These are phyloP conservation scores for Ceratocystis harringtonii DNA, from an alignment of 2,329 filamentous ascomycete genomes.

Conservation along the genomic window DNA sequence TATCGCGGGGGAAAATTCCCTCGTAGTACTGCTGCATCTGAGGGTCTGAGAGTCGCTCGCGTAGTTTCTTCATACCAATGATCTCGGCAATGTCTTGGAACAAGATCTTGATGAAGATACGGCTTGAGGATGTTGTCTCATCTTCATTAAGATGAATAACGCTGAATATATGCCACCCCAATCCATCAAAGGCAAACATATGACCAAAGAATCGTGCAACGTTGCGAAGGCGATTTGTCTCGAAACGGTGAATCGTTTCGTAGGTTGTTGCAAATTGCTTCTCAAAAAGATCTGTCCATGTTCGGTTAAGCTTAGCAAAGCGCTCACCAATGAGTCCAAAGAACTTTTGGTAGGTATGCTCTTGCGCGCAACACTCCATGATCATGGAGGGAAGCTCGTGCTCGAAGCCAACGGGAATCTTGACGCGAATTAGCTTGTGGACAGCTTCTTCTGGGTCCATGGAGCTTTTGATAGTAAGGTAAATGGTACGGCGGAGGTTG, in stretches of 20 bases:
- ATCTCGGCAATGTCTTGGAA: slow-evolving; percentile 86
- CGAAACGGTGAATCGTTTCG: slow-evolving; percentile 91
- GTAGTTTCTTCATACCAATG: slow-evolving; percentile 67
- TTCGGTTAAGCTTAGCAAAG: slow-evolving; percentile 86
- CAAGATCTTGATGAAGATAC: slow-evolving; percentile 97
- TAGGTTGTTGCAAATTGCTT: slow-evolving; percentile 85
- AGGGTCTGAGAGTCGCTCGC: slow-evolving; percentile 62
- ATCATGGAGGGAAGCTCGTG: slow-evolving; percentile 90
- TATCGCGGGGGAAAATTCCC: slow-evolving; percentile 80
- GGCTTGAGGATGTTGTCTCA: slow-evolving; percentile 87
- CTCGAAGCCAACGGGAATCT: slow-evolving; percentile 73
- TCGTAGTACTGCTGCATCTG: slow-evolving; percentile 61
- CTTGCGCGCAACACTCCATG: slow-evolving; percentile 90
- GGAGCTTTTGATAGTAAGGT: slow-evolving; percentile 93
- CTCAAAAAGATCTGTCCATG: slow-evolving; percentile 90
- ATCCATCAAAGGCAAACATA: slow-evolving; percentile 70
- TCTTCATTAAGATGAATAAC: slow-evolving; percentile 86
- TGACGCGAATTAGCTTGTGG: slow-evolving; percentile 93
- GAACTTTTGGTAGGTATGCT: slow-evolving; percentile 95
- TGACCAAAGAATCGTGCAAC: slow-evolving; percentile 93
- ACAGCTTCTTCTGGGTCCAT: slow-evolving; percentile 93
- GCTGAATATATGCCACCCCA: slow-evolving; percentile 82
- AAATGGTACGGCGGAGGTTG: slow-evolving; percentile 84
- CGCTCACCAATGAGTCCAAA: slow-evolving; percentile 88
- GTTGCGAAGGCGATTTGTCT: slow-evolving; percentile 88